phyloP scores from a whole-genome alignment of 2,329 filamentous ascomycete genomes.

The Trichoderma endophyticum region DNA sequence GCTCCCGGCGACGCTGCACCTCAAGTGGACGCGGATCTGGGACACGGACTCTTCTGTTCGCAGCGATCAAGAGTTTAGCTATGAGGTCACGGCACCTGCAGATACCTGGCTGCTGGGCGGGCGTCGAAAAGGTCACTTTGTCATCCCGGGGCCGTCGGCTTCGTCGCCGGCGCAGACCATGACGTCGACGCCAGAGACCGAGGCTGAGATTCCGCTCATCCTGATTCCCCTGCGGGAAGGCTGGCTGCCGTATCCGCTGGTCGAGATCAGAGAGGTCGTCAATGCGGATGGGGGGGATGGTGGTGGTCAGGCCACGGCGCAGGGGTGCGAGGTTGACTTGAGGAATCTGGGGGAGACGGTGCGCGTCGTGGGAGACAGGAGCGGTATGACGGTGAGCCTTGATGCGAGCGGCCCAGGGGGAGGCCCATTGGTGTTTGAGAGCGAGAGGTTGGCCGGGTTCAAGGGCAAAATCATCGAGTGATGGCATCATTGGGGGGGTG shows the following conservation, averaged over 20 bases:
- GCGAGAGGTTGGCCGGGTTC: constrained; percentile 40
- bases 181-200: constrained; percentile 47
- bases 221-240: constrained; percentile 79
- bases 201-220: constrained; percentile 64
- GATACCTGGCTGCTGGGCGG: constrained; percentile 87
- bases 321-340: constrained; percentile 72
- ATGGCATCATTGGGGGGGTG: constrained; percentile 1
- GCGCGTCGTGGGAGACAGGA: constrained; percentile 67
- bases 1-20: constrained; percentile 58
- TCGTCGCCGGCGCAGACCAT: constrained; percentile 38
- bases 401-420: constrained; percentile 64
- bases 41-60: constrained; percentile 44
- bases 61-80: constrained; percentile 69
- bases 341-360: constrained; percentile 75
- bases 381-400: constrained; percentile 68
- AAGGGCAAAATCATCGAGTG: constrained; percentile 39
- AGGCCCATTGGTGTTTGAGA: constrained; percentile 65
- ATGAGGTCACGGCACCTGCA: constrained; percentile 71
- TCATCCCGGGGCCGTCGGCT: constrained; percentile 43
- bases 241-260: constrained; percentile 68
- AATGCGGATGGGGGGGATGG: constrained; percentile 29
- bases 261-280: constrained; percentile 69
- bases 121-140: constrained; percentile 74
- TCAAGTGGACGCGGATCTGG: constrained; percentile 63
- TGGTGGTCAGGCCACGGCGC: constrained; percentile 18